A percentile compares a stretch with the other conserved stretches of the same genome.
phyloP scores from a whole-genome alignment of 176 grass and related monocot species.

The Luzula sylvatica region DNA sequence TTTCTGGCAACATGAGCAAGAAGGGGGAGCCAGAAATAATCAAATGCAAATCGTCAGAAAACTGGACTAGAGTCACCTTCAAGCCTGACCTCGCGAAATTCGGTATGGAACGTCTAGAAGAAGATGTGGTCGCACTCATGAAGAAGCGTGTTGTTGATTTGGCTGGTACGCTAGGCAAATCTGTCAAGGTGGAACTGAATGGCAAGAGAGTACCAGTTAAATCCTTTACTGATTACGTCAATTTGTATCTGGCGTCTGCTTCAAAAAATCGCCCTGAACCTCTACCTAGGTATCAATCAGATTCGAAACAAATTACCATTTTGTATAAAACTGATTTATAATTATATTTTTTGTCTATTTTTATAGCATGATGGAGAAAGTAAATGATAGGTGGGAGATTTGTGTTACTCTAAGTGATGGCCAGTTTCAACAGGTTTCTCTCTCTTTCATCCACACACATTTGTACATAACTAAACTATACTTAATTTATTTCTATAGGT shows the following conservation, averaged over 20 bases:
- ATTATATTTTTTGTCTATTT: not conserved
- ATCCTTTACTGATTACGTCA: constrained; percentile 49
- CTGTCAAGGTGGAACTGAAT: constrained; percentile 83
- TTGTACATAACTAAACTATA: not conserved
- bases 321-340: not conserved
- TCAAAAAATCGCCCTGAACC: constrained; percentile 16
- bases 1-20: constrained; percentile 72
- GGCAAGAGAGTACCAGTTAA: constrained; percentile 44
- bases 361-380: constrained; percentile 32
- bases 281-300: constrained; percentile 29
- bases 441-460: not conserved
- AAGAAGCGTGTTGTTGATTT: constrained; percentile 83
- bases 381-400: constrained; percentile 93
- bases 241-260: constrained; percentile 50
- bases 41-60: constrained; percentile 61
- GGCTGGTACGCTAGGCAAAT: constrained; percentile 68
- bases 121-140: constrained; percentile 83
- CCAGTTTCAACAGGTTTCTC: constrained; percentile 78
- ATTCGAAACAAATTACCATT: not conserved
- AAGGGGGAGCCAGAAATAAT: constrained; percentile 64
- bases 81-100: constrained; percentile 87
- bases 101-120: constrained; percentile 63
- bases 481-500: constrained; percentile 35
- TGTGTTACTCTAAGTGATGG: constrained; percentile 68
- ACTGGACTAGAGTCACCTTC: constrained; percentile 81